Conservation (phyloP, 495 filamentous ascomycete species). For the Terfezia boudieri region DNA sequence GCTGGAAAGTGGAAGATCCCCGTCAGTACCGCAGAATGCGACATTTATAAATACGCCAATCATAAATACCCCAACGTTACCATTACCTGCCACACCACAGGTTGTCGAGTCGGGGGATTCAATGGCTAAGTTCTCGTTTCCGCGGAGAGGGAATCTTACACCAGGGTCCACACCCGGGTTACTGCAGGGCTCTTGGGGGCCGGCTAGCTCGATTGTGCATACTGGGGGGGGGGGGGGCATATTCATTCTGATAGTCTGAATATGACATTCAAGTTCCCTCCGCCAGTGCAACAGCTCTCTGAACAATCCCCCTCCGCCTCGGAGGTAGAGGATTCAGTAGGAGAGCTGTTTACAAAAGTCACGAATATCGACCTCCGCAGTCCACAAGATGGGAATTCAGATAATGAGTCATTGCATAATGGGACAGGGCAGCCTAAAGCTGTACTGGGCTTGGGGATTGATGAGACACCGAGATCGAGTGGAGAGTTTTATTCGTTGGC, state of each 20-base stretch:
- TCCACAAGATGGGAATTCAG: conserved; percentile 4
- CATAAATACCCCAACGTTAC: neutral
- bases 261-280: conserved; percentile 15
- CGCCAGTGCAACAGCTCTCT: neutral
- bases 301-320: conserved; percentile 5
- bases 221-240: conserved; percentile 10
- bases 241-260: conserved; percentile 9
- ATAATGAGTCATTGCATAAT: neutral
- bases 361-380: conserved; percentile 16
- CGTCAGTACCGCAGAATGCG: neutral
- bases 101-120: neutral
- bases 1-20: neutral
- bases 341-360: conserved; percentile 10
- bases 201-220: neutral
- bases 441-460: conserved; percentile 2
- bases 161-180: neutral
- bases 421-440: neutral
- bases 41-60: neutral
- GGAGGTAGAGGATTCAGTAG: conserved; percentile 6
- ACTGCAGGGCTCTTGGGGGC: neutral
- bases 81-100: neutral
- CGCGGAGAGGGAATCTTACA: neutral
- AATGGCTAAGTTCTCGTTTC: neutral
- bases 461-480: conserved; percentile 63
- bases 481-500: conserved; percentile 85